These are phyloP conservation scores for Penicillium sp. DNA, from an alignment of 2,329 filamentous ascomycete species.

Conservation along the genomic window DNA sequence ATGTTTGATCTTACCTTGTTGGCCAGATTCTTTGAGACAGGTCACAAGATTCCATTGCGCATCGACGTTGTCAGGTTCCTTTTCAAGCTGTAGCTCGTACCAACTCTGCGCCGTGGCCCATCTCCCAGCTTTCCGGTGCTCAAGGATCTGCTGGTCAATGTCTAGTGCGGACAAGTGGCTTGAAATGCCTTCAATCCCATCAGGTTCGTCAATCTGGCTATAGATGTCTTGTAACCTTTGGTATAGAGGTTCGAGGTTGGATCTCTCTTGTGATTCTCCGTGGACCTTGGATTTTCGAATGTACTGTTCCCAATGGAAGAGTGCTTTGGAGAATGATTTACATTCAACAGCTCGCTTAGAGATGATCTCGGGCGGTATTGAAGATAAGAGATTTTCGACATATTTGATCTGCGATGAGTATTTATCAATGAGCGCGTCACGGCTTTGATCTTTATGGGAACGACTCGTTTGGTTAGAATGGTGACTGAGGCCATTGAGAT, in stretches of 20 bases:
- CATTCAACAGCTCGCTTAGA: slow-evolving; percentile 88
- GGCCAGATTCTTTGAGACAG: slow-evolving; percentile 91
- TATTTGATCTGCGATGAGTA: slow-evolving; percentile 51
- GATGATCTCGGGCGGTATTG: slow-evolving; percentile 68
- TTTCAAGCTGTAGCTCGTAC: slow-evolving; percentile 87
- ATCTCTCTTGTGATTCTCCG: slow-evolving; percentile 48
- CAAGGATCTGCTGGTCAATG: slow-evolving; percentile 87
- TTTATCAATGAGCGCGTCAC: slow-evolving; percentile 31
- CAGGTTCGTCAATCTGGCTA: slow-evolving; percentile 94
- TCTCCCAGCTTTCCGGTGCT: slow-evolving; percentile 86
- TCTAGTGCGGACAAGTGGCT: slow-evolving; percentile 82
- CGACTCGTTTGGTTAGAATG: slow-evolving; percentile 30
- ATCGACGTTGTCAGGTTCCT: slow-evolving; percentile 72
- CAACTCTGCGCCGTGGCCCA: slow-evolving; percentile 96
- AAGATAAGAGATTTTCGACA: slow-evolving; percentile 70
- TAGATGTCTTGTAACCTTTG: slow-evolving; percentile 89
- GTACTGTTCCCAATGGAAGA: slow-evolving; percentile 94
- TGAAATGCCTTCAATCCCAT: slow-evolving; percentile 92
- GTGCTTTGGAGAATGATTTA: slow-evolving; percentile 83
- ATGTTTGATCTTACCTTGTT: slow-evolving; percentile 63
- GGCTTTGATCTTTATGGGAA: slow-evolving; percentile 26
- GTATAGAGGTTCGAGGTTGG: slow-evolving; percentile 63
- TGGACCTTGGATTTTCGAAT: slow-evolving; percentile 59
- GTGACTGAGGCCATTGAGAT: slow-evolving; percentile 34
- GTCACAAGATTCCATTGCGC: slow-evolving; percentile 79